Evolutionary conservation across 2,329 filamentous ascomycete species (phyloP).

Genomic region (Aureobasidium sp.): DNA sequence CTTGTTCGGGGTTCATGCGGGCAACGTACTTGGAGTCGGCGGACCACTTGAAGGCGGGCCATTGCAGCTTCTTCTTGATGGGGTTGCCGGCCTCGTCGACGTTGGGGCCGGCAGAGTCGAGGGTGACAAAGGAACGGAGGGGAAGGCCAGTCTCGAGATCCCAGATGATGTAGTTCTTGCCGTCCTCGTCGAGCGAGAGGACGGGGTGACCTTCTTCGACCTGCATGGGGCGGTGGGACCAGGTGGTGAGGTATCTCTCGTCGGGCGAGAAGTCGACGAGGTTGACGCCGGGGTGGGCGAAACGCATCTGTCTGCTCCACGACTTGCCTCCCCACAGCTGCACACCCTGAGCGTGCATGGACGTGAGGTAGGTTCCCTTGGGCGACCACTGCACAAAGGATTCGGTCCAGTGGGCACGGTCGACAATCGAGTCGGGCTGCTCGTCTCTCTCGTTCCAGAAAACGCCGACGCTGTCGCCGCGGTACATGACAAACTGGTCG

Average conservation of each 20-base stretch:
- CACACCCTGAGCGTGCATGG: conserved; percentile 90
- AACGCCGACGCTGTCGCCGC: conserved; percentile 82
- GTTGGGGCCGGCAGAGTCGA: conserved; percentile 62
- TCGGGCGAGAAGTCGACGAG: conserved; percentile 89
- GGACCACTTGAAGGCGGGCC: conserved; percentile 99
- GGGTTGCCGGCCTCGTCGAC: conserved; percentile 54
- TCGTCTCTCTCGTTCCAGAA: conserved; percentile 99
- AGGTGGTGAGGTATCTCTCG: conserved; percentile 91
- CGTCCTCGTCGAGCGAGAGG: conserved; percentile 71
- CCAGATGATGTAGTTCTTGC: conserved; percentile 99
- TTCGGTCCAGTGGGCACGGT: conserved; percentile 94
- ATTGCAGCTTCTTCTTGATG: conserved; percentile 85
- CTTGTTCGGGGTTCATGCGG: conserved; percentile 75
- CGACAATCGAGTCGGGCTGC: conserved; percentile 75
- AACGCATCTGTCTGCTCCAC: conserved; percentile 85
- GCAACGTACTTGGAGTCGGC: conserved; percentile 95
- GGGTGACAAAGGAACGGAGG: conserved; percentile 84
- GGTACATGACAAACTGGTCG: conserved; percentile 94
- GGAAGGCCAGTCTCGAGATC: conserved; percentile 84
- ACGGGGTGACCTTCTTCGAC: conserved; percentile 85
- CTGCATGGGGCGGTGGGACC: conserved; percentile 88
- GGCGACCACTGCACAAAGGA: conserved; percentile 98
- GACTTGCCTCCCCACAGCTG: conserved; percentile 90
- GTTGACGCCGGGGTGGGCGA: conserved; percentile 92
- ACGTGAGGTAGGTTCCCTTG: conserved; percentile 85